Base-by-base conservation (phyloP, 2,329 filamentous ascomycete species). In the Aspergillus spinulosporus region DNA sequence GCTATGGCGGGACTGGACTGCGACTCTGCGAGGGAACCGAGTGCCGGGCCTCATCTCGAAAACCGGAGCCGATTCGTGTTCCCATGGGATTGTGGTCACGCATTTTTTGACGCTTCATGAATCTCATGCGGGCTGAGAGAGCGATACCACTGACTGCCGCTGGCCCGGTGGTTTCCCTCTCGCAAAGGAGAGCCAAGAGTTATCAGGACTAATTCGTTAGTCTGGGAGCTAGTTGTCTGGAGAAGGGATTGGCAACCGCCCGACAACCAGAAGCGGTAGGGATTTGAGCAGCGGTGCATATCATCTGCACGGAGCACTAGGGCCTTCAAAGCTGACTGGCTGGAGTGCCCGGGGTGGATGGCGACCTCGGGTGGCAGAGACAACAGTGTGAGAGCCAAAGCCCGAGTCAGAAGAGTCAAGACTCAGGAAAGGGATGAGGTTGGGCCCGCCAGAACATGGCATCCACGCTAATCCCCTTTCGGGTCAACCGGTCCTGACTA, bases 161-260 rank as follows among this genome's bases (percentile, higher is more conserved):
- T 32, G n/a, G 28, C 21, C 28, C 34, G 21, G 21, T 21, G 21
- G 26, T 29, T 21, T 21, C 21, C 21, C 21, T 21, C 21, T 21
- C 21, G 21, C 21, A 21, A 59, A 58, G 58, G 49, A 57, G 59
- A 44, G 40, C 36, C 49, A 42, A 52, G 54, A 45, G 52, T 36
- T 46, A 48, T 56, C 48, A 51, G 44, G 52, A 61, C 59, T 61
- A 61, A 57, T 14, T 49, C 52, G 55, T 57, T 65, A 62, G 61
- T 54, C 50, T 37, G 52, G 56, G 54, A 58, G 56, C 62, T 64
- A 59, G 56, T 58, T 57, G 37, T 55, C 54, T 54, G 56, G 55
- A 57, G 52, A 50, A 50, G 53, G 49, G 53, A 56, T 59, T 54
- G 59, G 59, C 56, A 56, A 49, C 44, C 21, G 21, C 21, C 21